A percentile compares a stretch with the other conserved stretches of the same genome.
phyloP scores from a whole-genome alignment of 140 eudicot genomes.

The Flaveria floridana region DNA sequence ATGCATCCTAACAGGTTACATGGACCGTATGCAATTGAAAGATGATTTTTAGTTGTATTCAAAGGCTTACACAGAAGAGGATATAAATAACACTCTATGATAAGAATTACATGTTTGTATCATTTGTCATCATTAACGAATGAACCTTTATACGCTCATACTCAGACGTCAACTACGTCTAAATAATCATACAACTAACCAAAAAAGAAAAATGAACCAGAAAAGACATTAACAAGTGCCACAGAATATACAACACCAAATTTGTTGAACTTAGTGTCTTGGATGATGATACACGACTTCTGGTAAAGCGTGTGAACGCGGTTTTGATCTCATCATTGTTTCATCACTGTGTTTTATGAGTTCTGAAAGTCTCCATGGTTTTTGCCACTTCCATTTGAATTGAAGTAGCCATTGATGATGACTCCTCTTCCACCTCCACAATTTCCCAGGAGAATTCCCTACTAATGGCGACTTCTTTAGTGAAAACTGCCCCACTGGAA shows the following conservation, averaged over 20 bases:
- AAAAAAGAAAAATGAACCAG: neutral
- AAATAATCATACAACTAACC: conserved; percentile 30
- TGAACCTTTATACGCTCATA: neutral
- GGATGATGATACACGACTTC: conserved; percentile 51
- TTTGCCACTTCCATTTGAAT: conserved; percentile 98
- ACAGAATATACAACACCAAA: conserved; percentile 44
- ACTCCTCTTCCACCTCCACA: conserved; percentile 99
- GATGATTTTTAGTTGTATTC: conserved; percentile 6
- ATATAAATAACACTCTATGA: conserved; percentile 20
- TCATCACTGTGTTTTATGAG: conserved; percentile 81
- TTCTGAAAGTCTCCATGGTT: conserved; percentile 94
- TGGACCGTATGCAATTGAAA: neutral
- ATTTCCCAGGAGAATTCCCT: conserved; percentile 61
- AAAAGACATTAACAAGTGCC: conserved; percentile 12
- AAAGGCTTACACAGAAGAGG: conserved; percentile 20
- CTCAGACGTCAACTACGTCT: conserved; percentile 15
- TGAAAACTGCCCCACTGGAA: conserved; percentile 73
- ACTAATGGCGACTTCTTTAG: conserved; percentile 56
- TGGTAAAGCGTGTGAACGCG: conserved; percentile 63
- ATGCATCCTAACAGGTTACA: neutral
- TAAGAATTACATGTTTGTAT: conserved; percentile 35
- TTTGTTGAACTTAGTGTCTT: conserved; percentile 36
- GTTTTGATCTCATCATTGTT: conserved; percentile 66
- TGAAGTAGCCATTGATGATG: conserved; percentile 96
- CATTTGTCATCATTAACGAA: conserved; percentile 20